Conservation (phyloP, 2,329 filamentous ascomycete genomes). For the Aureobasidium sp. region DNA sequence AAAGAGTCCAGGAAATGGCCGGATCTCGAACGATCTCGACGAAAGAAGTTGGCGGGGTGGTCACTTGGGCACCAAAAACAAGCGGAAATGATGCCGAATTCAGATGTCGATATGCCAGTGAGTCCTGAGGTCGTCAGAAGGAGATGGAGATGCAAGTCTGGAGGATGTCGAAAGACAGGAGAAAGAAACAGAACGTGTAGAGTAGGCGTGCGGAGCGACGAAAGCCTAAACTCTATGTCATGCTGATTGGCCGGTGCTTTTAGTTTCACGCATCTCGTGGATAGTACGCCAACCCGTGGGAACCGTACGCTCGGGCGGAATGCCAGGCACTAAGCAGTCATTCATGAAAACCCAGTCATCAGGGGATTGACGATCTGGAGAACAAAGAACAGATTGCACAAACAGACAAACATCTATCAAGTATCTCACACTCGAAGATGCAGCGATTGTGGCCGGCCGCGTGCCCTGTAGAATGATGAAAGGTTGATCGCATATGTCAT, state of each 20-base stretch:
- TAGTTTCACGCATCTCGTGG: slow-evolving; percentile 11
- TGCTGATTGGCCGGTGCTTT: slow-evolving; percentile 8
- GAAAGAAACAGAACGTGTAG: slow-evolving; percentile 11
- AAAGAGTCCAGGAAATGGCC: slow-evolving; percentile 2
- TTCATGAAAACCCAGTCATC: background rate
- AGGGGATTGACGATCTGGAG: too few species aligned
- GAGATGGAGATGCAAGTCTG: slow-evolving; percentile 1
- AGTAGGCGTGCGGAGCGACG: slow-evolving; percentile 10
- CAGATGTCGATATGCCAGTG: background rate
- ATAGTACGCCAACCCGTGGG: background rate
- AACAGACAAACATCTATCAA: background rate
- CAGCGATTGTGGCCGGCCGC: background rate
- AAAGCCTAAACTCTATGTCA: slow-evolving; percentile 11
- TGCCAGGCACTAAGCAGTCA: background rate
- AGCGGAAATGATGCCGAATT: background rate
- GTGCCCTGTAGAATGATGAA: background rate
- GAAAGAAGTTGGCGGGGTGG: background rate
- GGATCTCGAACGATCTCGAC: slow-evolving; percentile 3
- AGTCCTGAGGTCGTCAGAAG: background rate
- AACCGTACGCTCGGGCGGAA: slow-evolving; percentile 9
- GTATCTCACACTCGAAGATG: background rate
- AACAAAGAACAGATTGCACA: background rate
- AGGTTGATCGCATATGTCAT: background rate
- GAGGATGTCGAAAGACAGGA: slow-evolving; percentile 10
- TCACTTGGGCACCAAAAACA: background rate